Evolutionary conservation across 2,329 filamentous ascomycete genomes (phyloP).

Genomic region (Orbilia ellipsospora): DNA sequence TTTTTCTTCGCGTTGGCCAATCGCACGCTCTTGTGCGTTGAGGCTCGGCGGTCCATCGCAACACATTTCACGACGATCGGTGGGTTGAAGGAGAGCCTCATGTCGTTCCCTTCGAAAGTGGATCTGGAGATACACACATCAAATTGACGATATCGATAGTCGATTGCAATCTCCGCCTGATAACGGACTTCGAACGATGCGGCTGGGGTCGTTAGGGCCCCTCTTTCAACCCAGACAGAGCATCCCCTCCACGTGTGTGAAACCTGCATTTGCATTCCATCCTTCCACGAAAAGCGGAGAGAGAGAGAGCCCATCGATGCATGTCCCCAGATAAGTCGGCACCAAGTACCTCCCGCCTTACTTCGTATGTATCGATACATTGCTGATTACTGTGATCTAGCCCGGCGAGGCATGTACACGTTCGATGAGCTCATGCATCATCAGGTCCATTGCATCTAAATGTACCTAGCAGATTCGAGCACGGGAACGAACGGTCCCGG

Average conservation of each 20-base stretch:
- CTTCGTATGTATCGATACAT: no score
- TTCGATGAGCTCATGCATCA: neutral
- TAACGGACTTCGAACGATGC: constrained; percentile 9
- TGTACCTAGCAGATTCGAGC: no score
- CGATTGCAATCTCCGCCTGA: neutral
- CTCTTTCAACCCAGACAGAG: constrained; percentile 27
- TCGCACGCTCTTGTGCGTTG: constrained; percentile 6
- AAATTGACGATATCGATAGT: neutral
- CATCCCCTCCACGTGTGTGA: constrained; percentile 32
- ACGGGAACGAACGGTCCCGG: no score
- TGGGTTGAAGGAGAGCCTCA: no score
- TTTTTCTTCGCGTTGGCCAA: constrained; percentile 4
- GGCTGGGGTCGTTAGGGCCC: neutral
- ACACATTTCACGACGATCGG: constrained; percentile 15
- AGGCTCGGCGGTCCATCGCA: constrained; percentile 28
- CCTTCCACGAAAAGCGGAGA: no score
- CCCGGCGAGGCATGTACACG: neutral
- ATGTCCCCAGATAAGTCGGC: no score
- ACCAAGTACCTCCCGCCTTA: no score
- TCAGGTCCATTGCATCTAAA: neutral
- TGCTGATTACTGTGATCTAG: neutral
- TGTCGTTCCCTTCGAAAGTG: neutral
- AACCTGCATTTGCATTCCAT: neutral
- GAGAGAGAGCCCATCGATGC: no score
- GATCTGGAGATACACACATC: neutral